Evolutionary conservation across 1,284 basidiomycete species (phyloP), one percentile per base, ranked within the genome.

Genomic region (Naganishia liquefaciens): DNA sequence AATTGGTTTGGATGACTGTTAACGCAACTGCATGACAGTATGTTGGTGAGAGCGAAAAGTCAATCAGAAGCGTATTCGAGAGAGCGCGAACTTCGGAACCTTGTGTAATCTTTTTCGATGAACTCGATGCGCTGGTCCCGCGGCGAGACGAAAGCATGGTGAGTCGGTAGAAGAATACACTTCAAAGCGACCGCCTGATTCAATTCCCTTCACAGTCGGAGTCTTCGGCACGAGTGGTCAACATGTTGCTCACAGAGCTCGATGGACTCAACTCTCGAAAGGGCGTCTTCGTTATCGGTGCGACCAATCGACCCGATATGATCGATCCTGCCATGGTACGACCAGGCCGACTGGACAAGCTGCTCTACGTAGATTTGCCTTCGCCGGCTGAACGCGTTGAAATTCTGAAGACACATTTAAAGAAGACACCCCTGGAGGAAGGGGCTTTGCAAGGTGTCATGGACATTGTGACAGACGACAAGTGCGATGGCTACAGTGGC

Each of bases 91-190:
- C 96, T 13, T 95, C 95, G 0, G 92, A 95, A 9, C 96, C 96
- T 49, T 80, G 95, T 78, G 95, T 99, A 68, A 98, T 99, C 91
- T 99, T 99, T 87, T 99, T 99, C 80, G 96, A 99, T 75, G 95
- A 99, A 78, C 83, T 98, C 5, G 96, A 99, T 71, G 96, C 96
- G 0, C 84, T 99, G 17, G 96, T 98, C 0, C 95, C 95, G 0
- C 82, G 93, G 5, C 84, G 95, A 54, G 96, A 98, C 73, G 95
- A 98, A 70, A 88, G 84, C 68, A 82, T 96, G 77, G 91, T 91
- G 73, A 62, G 86, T 77, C 21, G 50, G 30, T 43, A 37, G 11
- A 39, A 54, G 57, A 54, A 21, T 63, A 40, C 55, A 52, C 6
- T 42, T 23, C 27, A 3, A 23, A 23, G 27, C 15, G 27, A 25